These are phyloP conservation scores for Suillus fuscotomentosus DNA, from an alignment of 768 basidiomycete species.

Conservation along the genomic window DNA sequence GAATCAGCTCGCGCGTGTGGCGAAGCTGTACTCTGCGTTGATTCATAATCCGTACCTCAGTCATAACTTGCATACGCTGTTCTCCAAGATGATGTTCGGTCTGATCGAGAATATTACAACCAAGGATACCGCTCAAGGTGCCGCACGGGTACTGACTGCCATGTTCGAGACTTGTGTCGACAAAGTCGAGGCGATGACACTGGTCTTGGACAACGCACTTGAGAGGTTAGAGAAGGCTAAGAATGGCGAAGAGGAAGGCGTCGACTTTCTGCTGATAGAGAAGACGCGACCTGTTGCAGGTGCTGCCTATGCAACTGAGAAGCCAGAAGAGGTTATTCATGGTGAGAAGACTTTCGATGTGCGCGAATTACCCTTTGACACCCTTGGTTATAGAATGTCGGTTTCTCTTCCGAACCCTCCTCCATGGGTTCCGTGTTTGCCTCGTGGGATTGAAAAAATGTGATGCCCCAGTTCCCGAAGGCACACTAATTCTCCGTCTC, in stretches of 20 bases:
- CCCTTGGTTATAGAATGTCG: constrained; percentile 63
- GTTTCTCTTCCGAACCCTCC: constrained; percentile 80
- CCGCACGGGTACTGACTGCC: constrained; percentile 64
- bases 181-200: constrained; percentile 78
- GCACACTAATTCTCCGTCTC: constrained; percentile 81
- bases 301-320: constrained; percentile 76
- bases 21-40: constrained; percentile 82
- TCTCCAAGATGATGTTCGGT: constrained; percentile 90
- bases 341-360: constrained; percentile 45
- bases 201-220: constrained; percentile 48
- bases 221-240: constrained; percentile 48
- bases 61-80: constrained; percentile 82
- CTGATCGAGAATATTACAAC: constrained; percentile 78
- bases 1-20: constrained; percentile 71
- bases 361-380: not conserved
- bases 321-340: constrained; percentile 76
- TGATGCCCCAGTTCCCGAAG: constrained; percentile 78
- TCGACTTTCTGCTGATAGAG: constrained; percentile 74
- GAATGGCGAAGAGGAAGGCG: constrained; percentile 34
- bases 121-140: constrained; percentile 71
- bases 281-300: constrained; percentile 80
- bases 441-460: constrained; percentile 76
- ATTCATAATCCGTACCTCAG: constrained; percentile 86
- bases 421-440: constrained; percentile 85
- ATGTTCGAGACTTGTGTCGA: constrained; percentile 85